A percentile compares a stretch with the other conserved stretches of the same genome.
phyloP scores from a whole-genome alignment of 2,329 filamentous ascomycete genomes.

The Alternaria brassicicola region DNA sequence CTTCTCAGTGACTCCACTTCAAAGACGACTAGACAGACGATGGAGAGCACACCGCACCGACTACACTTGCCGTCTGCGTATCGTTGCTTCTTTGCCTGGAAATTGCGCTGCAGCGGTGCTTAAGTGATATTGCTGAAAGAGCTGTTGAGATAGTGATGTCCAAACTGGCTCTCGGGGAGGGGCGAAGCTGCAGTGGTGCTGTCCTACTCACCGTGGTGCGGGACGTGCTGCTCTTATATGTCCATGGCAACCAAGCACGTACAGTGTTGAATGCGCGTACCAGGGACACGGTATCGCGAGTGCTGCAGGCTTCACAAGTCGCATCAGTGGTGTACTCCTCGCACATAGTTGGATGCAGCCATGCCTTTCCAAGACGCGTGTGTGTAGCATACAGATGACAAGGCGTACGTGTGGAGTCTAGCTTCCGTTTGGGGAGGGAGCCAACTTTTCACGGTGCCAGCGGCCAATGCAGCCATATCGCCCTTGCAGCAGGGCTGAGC shows the following conservation, averaged over 20 bases:
- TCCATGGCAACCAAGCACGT: slow-evolving; percentile 21
- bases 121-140: slow-evolving; percentile 41
- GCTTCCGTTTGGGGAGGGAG: slow-evolving; percentile 33
- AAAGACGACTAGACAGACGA: slow-evolving; percentile 20
- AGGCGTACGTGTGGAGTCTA: slow-evolving; percentile 33
- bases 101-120: slow-evolving; percentile 3
- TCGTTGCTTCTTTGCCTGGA: not conserved
- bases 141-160: slow-evolving; percentile 46
- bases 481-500: slow-evolving; percentile 48
- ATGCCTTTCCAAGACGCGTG: slow-evolving; percentile 36
- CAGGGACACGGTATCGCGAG: slow-evolving; percentile 31
- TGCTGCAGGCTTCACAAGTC: slow-evolving; percentile 32
- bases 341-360: slow-evolving; percentile 33
- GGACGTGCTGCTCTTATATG: slow-evolving; percentile 40
- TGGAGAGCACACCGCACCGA: slow-evolving; percentile 20
- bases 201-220: slow-evolving; percentile 31
- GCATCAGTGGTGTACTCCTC: slow-evolving; percentile 41
- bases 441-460: slow-evolving; percentile 22
- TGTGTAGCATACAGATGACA: slow-evolving; percentile 36
- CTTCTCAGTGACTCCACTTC: slow-evolving; percentile 19
- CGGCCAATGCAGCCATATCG: slow-evolving; percentile 31
- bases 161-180: slow-evolving; percentile 22
- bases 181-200: slow-evolving; percentile 35
- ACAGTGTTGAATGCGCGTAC: slow-evolving; percentile 30
- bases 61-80: not conserved